Base-by-base conservation (phyloP, 192 early-diverging fungal genomes). In the Spinellus fusiger region DNA sequence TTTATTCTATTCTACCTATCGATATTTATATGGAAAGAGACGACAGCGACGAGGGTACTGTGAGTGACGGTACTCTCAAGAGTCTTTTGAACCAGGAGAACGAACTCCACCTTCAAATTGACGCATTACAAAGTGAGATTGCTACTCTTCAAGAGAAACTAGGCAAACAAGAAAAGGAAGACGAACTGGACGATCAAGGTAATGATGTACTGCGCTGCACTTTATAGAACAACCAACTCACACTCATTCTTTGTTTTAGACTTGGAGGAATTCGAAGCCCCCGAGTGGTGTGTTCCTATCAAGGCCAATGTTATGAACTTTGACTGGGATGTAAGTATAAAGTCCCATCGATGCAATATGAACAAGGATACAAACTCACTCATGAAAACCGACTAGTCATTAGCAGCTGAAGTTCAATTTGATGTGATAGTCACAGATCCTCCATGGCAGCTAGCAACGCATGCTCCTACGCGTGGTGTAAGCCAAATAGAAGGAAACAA, bases 401-500 rank as follows among this genome's bases (percentile, higher is more conserved):
- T 97, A 26, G 91, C 89, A 5, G 58, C 61, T 29, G 88, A 83
- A 29, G 88, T 87, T 64, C 95, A 95, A 72, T 98, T 98, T 59
- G 93, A 95, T 69, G 91, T 90, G 33, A 93, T 98, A 57, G 62
- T 90, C 44, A 93, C 94, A 80, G 95, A 98, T 77, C 95, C 95
- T 49, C 93, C 95, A 70, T 98, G 95, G 95, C 95, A 95, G 78
- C 83, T 98, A 15, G 93, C 95, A 25, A 91, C 92, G 13, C 86
- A 94, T 65, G 89, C 90, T 0, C 95, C 95, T 6, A 95, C 95
- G 0, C 85, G 95, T 51, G 95, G 93, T 66, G 91, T 86, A 82
- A 44, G 40, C 18, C 3, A 44, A 44, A 44, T 13, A 37, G 13
- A 13, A 37, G 35, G 7, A 37, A 37, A 13, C 35, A 37, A 37